Evolutionary conservation across 1,284 basidiomycete genomes (phyloP).

Genomic region (Sparassis latifolia): DNA sequence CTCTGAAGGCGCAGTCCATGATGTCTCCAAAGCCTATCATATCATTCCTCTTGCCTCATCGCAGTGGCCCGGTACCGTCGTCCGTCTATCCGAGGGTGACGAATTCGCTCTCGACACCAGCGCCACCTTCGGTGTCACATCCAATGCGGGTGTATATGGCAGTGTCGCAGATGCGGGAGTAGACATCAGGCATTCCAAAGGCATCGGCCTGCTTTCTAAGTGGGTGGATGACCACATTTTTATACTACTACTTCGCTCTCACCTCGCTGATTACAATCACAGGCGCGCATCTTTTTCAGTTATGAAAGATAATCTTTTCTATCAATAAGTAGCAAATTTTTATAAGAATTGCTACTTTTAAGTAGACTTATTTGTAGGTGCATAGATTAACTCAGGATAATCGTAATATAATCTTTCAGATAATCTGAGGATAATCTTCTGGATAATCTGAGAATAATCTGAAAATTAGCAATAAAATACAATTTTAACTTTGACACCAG

Average conservation of each 20-base stretch:
- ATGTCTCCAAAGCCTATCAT: constrained; percentile 20
- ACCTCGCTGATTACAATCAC: too few relatives aligned
- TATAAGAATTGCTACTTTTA: too few relatives aligned
- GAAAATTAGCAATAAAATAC: too few relatives aligned
- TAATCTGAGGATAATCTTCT: too few relatives aligned
- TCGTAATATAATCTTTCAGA: too few relatives aligned
- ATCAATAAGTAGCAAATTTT: too few relatives aligned
- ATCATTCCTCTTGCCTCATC: constrained; percentile 18
- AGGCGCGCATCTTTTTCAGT: too few relatives aligned
- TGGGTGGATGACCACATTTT: not conserved
- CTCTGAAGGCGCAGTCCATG: constrained; percentile 27
- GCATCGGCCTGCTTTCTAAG: not conserved
- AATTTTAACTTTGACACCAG: too few relatives aligned
- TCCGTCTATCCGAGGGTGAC: not conserved
- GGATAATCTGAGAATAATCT: too few relatives aligned
- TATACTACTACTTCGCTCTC: not conserved
- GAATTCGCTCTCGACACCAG: not conserved
- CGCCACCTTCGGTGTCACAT: not conserved
- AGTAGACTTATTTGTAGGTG: too few relatives aligned
- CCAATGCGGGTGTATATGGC: not conserved
- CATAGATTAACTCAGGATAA: too few relatives aligned
- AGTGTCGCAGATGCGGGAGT: not conserved
- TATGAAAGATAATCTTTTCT: too few relatives aligned
- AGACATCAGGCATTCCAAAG: not conserved
- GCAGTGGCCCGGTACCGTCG: not conserved